These are phyloP conservation scores for Cryphonectria radicalis DNA, from an alignment of 2,329 filamentous ascomycete species.

Conservation along the genomic window DNA sequence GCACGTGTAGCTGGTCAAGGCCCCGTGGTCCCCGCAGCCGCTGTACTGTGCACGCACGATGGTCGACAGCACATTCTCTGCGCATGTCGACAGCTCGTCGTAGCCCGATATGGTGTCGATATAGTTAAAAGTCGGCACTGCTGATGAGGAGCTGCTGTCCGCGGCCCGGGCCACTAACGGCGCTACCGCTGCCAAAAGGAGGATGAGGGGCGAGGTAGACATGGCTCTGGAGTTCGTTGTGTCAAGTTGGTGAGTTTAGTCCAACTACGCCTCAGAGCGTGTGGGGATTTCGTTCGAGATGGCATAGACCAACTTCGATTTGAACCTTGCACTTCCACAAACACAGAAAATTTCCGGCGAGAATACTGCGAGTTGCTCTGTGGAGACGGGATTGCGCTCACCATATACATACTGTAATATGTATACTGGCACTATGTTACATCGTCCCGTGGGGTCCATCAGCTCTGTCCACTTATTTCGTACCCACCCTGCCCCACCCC, in stretches of 20 bases:
- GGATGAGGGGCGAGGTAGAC: not conserved
- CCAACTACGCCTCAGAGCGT: not conserved
- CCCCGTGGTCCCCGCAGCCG: constrained; percentile 30
- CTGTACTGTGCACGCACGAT: constrained; percentile 29
- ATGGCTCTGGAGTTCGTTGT: not conserved
- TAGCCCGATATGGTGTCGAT: constrained; percentile 25
- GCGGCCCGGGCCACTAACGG: not conserved
- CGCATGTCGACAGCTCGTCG: constrained; percentile 29
- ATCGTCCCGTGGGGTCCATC: not conserved
- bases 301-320: not conserved
- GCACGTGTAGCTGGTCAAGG: constrained; percentile 30
- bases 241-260: not conserved
- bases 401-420: not conserved
- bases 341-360: not conserved
- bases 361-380: not conserved
- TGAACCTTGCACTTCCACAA: not conserved
- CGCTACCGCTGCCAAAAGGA: not conserved
- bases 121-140: constrained; percentile 13
- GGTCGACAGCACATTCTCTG: constrained; percentile 27
- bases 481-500: not conserved
- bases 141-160: not conserved
- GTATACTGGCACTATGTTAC: too few species aligned
- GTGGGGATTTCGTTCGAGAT: not conserved
- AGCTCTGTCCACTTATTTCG: not conserved
- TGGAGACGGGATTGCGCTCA: not conserved